These are phyloP conservation scores for Linnemannia exigua DNA, from an alignment of 192 early-diverging fungal genomes.

Conservation along the genomic window DNA sequence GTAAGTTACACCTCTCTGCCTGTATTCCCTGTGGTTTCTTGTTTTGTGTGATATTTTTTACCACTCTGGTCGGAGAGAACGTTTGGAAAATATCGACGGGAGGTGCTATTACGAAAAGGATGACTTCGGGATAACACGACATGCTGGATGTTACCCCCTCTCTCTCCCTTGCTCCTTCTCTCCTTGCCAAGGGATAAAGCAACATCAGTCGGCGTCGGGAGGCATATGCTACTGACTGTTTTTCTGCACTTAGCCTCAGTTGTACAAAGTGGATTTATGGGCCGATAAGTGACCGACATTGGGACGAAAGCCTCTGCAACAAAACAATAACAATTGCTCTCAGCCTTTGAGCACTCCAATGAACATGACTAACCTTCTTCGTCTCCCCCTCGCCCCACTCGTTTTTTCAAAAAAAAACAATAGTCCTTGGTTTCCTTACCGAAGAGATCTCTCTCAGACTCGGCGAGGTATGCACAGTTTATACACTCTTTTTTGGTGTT, in stretches of 20 bases:
- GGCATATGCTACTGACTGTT: not conserved
- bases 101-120: not conserved
- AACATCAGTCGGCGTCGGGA: no score
- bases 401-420: constrained; percentile 15
- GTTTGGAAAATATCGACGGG: constrained; percentile 1
- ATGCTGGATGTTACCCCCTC: not conserved
- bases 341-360: constrained; percentile 1
- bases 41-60: not conserved
- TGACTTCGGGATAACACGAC: not conserved
- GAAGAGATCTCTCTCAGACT: constrained; percentile 84
- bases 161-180: not conserved
- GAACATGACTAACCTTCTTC: constrained; percentile 8
- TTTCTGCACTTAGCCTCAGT: not conserved
- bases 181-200: not conserved
- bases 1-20: constrained; percentile 16
- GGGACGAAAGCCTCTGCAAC: not conserved
- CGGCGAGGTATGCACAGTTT: constrained; percentile 63
- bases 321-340: constrained; percentile 1
- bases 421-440: constrained; percentile 89
- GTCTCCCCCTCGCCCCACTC: not conserved
- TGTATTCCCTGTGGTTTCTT: not conserved
- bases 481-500: not conserved
- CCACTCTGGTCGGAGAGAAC: not conserved
- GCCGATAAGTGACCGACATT: not conserved
- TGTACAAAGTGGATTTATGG: not conserved